phyloP scores from a whole-genome alignment of 2,329 filamentous ascomycete genomes.

The Dryadomyces quercus-mongolicae region DNA sequence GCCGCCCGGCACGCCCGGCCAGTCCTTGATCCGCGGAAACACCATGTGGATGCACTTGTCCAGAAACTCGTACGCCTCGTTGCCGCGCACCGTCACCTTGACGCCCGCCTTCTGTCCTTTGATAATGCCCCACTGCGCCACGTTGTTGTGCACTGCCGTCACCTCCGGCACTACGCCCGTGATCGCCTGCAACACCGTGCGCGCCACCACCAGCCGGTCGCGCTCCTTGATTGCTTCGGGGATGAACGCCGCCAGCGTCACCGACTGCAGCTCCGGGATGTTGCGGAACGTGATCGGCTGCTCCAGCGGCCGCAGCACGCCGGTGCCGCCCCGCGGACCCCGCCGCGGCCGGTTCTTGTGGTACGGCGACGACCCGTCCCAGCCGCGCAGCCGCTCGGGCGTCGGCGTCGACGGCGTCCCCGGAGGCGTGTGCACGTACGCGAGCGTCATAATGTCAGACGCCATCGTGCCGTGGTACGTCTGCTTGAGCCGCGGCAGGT shows the following conservation, averaged over 20 bases:
- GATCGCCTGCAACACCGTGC: constrained; percentile 76
- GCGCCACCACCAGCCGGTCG: constrained; percentile 67
- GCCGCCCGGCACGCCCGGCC: constrained; percentile 53
- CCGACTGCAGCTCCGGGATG: constrained; percentile 66
- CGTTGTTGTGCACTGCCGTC: constrained; percentile 57
- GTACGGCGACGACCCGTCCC: constrained; percentile 88
- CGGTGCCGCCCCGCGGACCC: constrained; percentile 72
- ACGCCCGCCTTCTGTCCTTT: constrained; percentile 61
- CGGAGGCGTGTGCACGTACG: constrained; percentile 76
- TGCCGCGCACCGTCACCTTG: constrained; percentile 65
- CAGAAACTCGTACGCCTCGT: constrained; percentile 80
- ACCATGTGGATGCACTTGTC: constrained; percentile 85
- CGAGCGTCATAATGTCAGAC: constrained; percentile 75
- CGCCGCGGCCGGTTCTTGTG: constrained; percentile 82
- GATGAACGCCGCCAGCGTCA: constrained; percentile 69
- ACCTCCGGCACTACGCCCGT: constrained; percentile 62
- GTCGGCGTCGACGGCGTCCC: constrained; percentile 45
- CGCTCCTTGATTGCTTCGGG: constrained; percentile 60
- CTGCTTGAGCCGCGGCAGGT: constrained; percentile 73
- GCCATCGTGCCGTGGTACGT: constrained; percentile 82
- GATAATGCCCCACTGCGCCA: constrained; percentile 63
- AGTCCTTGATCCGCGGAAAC: constrained; percentile 92
- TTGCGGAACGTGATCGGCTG: constrained; percentile 68
- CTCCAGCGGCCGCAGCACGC: constrained; percentile 60
- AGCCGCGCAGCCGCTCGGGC: constrained; percentile 62